Base-by-base conservation (phyloP, 495 filamentous ascomycete species). In the Amphirosellinia nigrospora region DNA sequence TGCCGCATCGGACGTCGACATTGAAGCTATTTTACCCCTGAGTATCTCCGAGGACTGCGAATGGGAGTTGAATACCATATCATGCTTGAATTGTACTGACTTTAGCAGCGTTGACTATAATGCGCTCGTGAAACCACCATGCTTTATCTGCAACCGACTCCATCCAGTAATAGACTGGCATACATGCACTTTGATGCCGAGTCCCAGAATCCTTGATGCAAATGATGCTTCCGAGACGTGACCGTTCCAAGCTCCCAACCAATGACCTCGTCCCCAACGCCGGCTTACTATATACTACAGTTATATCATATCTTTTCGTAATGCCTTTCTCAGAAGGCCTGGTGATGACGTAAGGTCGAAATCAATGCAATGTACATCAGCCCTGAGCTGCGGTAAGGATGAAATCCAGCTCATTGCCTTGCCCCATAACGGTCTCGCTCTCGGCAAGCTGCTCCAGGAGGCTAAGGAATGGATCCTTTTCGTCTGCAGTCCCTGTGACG, bases 401-500 rank as follows among this genome's bases (percentile, higher is more conserved):
- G 80, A 91, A 94, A 71, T 92, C 90, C 68, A 92, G 73, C 75
- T 93, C 91, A 73, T 88, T 91, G 34, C 89, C 90, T 15, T 76
- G 73, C 5, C 84, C 85, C 55, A 77, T 73, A 5, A 75, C 70
- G 30, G 88, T 86, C 75, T 93, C 92, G 74, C 92, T 93, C 78
- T 94, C 91, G 0, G 92, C 91, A 66, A 95, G 79, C 80, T 94
- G 92, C 75, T 95, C 92, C 43, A 95, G 82, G 56, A 95, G 75
- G 69, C 88, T 92, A 34, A 95, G 74, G 72, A 95, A 95, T 3
- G 92, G 92, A 74, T 95, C 92, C 66, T 91, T 93, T 68, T 94
- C 92, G 45, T 83, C 82, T 15, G 69, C 75, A 8, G 73, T 64
- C 64, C 78, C 74, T 59, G 81, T 78, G 3, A 69, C 80, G 11